Evolutionary conservation across 2,329 filamentous ascomycete species (phyloP).

Genomic region (Escovopsis weberi): DNA sequence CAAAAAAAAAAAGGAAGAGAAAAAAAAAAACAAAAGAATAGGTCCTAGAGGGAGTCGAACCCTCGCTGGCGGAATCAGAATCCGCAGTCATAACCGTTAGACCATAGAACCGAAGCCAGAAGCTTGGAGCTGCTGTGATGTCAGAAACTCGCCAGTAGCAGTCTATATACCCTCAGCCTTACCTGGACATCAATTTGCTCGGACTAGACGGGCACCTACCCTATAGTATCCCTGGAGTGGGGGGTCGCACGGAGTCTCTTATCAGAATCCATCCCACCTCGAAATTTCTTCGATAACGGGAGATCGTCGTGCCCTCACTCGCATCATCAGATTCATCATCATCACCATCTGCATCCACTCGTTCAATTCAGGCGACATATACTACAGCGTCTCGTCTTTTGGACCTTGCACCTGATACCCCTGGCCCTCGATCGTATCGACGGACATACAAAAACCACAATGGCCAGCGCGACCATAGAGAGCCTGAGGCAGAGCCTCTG

Average conservation of each 20-base stretch:
- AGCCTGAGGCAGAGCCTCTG: slow-evolving; percentile 61
- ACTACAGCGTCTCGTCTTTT: no score
- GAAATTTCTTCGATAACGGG: slow-evolving; percentile 17
- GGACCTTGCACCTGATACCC: no score
- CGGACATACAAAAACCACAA: slow-evolving; percentile 1
- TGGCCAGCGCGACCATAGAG: slow-evolving; percentile 33
- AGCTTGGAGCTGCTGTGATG: neutral
- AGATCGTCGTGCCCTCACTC: neutral
- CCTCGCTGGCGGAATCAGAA: slow-evolving; percentile 24
- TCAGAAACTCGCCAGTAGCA: no score
- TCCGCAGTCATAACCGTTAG: slow-evolving; percentile 25
- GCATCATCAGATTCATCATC: neutral
- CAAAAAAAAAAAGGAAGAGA: no score
- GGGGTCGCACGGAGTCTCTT: neutral
- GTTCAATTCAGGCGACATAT: no score
- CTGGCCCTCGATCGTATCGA: no score
- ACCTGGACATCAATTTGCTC: no score
- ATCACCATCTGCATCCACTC: neutral
- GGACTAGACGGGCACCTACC: no score
- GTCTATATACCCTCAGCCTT: no score
- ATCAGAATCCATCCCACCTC: slow-evolving; percentile 17
- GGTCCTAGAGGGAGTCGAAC: slow-evolving; percentile 23
- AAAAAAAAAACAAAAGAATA: slow-evolving; percentile 7
- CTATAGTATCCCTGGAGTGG: no score
- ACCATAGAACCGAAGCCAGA: slow-evolving; percentile 18